Evolutionary conservation across 306 rosid genomes (phyloP), one percentile per base, ranked within the genome.

Genomic region (Betula pendula): DNA sequence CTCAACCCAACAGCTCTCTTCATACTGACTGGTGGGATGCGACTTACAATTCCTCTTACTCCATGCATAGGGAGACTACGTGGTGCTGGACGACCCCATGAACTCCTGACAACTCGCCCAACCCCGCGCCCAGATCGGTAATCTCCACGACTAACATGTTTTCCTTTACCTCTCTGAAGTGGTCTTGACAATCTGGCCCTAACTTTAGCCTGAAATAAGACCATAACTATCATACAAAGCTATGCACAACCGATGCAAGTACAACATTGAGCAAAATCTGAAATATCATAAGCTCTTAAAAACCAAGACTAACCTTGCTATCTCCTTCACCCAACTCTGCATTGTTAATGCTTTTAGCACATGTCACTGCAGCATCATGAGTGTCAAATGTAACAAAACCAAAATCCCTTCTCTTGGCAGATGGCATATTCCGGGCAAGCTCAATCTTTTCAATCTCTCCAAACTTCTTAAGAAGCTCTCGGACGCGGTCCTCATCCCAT

Each of bases 181-280:
- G 99, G 99, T 79, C 99, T 92, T 33, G 99, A 96, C 84, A 96
- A 80, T 77, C 99, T 89, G 25, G 98, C 99, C 87, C 99, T 86
- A 22, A 96, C 97, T 79, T 96, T 96, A 42, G 98, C 99, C 98
- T 96, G 83, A 55, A 81, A 85, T 60, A 53, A 69, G 38, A 73
- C 7, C 48, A 51, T 44, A 77, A 42, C 16, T 56, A 76, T 69
- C 43, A 79, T 20, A 74, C 48, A 80, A 76, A 70, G 42, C 56
- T 65, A 27, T 17, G 63, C 50, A 48, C 29, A 59, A 70, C 70
- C 14, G 33, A 38, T 51, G 51, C 53, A 49, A 13, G 60, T 48
- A 25, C 51, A 16, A 69, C 58, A 52, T 27, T 9, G 0, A 2
- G 35, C 6, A 60, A 75, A 40, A 76, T 60, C 71, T 15, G 20